Conservation (phyloP, 192 early-diverging fungal genomes). For the Allomyces macrogynus region DNA sequence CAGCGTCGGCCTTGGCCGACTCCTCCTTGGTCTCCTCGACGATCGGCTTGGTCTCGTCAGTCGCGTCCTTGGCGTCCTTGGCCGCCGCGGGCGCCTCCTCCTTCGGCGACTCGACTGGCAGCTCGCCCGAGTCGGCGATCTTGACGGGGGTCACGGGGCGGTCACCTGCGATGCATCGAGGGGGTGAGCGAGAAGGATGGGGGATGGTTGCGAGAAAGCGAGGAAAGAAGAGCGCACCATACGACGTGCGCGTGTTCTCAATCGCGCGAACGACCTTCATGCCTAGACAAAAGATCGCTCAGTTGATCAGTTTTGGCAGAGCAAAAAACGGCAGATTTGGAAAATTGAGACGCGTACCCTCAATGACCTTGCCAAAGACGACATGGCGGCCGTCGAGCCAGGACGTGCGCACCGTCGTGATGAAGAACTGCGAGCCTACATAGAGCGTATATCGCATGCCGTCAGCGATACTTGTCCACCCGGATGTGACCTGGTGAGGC, state of each 20-base stretch:
- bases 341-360: constrained; percentile 32
- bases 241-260: constrained; percentile 41
- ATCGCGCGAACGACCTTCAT: constrained; percentile 48
- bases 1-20: neutral
- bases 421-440: constrained; percentile 71
- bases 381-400: constrained; percentile 85
- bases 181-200: too few species aligned
- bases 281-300: constrained; percentile 26
- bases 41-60: neutral
- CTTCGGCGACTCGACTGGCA: constrained; percentile 5
- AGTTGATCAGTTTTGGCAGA: constrained; percentile 2
- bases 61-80: too few species aligned
- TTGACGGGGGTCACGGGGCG: too few species aligned
- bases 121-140: constrained; percentile 53
- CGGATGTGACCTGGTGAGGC: neutral
- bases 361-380: constrained; percentile 78
- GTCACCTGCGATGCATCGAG: too few species aligned
- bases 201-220: too few species aligned
- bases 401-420: constrained; percentile 63
- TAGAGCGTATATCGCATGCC: too few species aligned
- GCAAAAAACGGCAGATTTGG: neutral
- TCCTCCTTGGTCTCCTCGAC: neutral
- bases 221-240: neutral
- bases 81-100: too few species aligned
- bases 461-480: constrained; percentile 36